Conservation (phyloP, 805 yeast genomes). For the Kluyveromyces wickerhamii region DNA sequence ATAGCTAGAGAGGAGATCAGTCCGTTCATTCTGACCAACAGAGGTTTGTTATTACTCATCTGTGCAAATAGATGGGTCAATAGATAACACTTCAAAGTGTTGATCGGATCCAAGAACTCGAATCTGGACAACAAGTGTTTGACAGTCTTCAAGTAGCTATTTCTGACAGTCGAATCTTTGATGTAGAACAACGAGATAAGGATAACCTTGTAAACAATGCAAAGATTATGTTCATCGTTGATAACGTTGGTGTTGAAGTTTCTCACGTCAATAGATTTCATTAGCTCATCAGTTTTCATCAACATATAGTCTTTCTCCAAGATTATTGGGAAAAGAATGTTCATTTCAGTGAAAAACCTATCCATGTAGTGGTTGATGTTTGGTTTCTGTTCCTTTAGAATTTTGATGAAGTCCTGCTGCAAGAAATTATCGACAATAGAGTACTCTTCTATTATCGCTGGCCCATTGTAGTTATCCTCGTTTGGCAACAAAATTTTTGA, state of each 20-base stretch:
- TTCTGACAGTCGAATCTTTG: constrained; percentile 3
- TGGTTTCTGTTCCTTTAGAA: constrained; percentile 4
- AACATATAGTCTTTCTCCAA: constrained; percentile 6
- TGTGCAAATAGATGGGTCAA: constrained; percentile 7
- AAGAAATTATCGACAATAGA: constrained; percentile 7
- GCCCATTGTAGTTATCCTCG: constrained; percentile 7
- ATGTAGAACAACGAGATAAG: constrained; percentile 7
- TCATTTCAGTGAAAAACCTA: constrained; percentile 6
- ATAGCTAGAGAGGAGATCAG: constrained; percentile 5
- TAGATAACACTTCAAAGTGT: constrained; percentile 6
- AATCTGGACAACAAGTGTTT: constrained; percentile 6
- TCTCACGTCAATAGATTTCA: constrained; percentile 5
- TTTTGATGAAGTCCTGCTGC: constrained; percentile 7
- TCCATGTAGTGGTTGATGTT: constrained; percentile 4
- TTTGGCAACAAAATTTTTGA: constrained; percentile 4
- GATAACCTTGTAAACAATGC: constrained; percentile 7
- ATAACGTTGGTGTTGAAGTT: constrained; percentile 6
- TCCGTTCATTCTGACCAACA: constrained; percentile 6
- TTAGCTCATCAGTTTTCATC: constrained; percentile 4
- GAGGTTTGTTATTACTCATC: constrained; percentile 4
- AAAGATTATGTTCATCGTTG: constrained; percentile 6
- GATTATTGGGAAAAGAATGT: constrained; percentile 5
- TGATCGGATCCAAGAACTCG: constrained; percentile 7
- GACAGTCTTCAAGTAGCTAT: constrained; percentile 5
- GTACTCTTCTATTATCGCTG: constrained; percentile 7